Conservation (phyloP, 768 basidiomycete genomes). For the Xanthoconium purpureum region DNA sequence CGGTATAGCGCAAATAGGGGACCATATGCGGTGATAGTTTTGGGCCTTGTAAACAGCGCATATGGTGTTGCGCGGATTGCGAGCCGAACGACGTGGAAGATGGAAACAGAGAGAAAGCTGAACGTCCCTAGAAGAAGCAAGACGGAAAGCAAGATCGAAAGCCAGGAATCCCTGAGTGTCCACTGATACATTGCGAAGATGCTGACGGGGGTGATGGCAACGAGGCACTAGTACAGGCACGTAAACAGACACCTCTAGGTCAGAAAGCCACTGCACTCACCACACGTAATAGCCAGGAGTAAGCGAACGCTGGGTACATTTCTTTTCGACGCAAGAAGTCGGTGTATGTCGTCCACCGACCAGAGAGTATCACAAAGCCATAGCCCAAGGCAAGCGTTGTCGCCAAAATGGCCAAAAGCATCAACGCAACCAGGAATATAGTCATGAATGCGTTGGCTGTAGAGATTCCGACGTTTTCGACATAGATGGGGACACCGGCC, state of each 20-base stretch:
- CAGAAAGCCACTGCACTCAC: slow-evolving; percentile 41
- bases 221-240: slow-evolving; percentile 45
- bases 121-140: slow-evolving; percentile 56
- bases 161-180: slow-evolving; percentile 86
- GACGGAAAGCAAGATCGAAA: slow-evolving; percentile 77
- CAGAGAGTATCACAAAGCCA: slow-evolving; percentile 33
- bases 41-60: slow-evolving; percentile 35
- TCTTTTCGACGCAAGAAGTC: slow-evolving; percentile 19
- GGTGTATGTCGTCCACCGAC: slow-evolving; percentile 20
- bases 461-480: slow-evolving; percentile 72
- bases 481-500: slow-evolving; percentile 81
- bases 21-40: slow-evolving; percentile 42
- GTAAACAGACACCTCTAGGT: slow-evolving; percentile 1
- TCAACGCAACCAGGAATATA: slow-evolving; percentile 70
- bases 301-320: slow-evolving; percentile 46
- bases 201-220: slow-evolving; percentile 64
- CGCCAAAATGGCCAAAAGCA: slow-evolving; percentile 59
- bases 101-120: slow-evolving; percentile 46
- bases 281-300: slow-evolving; percentile 63
- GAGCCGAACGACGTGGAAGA: slow-evolving; percentile 47
- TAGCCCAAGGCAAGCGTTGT: slow-evolving; percentile 53
- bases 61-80: slow-evolving; percentile 40
- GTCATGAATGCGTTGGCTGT: slow-evolving; percentile 91
- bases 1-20: slow-evolving; percentile 71
- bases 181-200: slow-evolving; percentile 88